Conservation (phyloP, 352 stramenopile species). For the Phytophthora sp. region DNA sequence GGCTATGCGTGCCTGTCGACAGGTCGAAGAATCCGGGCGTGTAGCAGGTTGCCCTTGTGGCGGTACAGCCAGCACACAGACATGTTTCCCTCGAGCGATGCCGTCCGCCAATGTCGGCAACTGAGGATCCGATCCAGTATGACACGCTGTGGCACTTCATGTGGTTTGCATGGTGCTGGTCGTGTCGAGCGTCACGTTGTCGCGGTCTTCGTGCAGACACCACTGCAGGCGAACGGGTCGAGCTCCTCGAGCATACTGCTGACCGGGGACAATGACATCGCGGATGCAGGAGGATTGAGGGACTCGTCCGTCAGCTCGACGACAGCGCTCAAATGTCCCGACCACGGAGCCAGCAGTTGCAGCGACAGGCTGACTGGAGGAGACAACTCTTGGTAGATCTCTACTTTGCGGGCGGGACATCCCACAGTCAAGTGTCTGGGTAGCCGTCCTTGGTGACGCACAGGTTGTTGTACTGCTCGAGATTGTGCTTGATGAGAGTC, state of each 20-base stretch:
- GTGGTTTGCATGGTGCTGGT: constrained; percentile 32
- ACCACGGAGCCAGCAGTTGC: constrained; percentile 35
- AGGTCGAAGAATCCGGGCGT: constrained; percentile 44
- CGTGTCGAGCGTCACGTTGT: constrained; percentile 48
- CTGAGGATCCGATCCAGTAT: constrained; percentile 40
- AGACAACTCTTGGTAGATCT: constrained; percentile 37
- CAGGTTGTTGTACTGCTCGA: constrained; percentile 38
- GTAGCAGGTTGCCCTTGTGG: constrained; percentile 38
- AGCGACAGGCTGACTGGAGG: constrained; percentile 36
- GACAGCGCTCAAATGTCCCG: constrained; percentile 36
- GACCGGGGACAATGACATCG: constrained; percentile 41
- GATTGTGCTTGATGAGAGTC: constrained; percentile 39
- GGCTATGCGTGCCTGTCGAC: constrained; percentile 19
- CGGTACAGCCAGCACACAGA: constrained; percentile 47
- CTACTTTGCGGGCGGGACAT: constrained; percentile 29
- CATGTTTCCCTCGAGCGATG: constrained; percentile 44
- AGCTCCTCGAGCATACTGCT: constrained; percentile 42
- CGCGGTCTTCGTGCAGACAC: constrained; percentile 39
- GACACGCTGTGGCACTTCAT: constrained; percentile 37
- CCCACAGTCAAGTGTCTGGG: constrained; percentile 38
- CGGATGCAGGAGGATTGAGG: constrained; percentile 39
- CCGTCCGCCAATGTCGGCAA: constrained; percentile 36
- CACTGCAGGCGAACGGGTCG: constrained; percentile 47
- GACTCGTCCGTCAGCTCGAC: constrained; percentile 36
- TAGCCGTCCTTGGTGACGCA: constrained; percentile 36